Base-by-base conservation (phyloP, 75 land plant genomes). In the Ceratopteris richardii region DNA sequence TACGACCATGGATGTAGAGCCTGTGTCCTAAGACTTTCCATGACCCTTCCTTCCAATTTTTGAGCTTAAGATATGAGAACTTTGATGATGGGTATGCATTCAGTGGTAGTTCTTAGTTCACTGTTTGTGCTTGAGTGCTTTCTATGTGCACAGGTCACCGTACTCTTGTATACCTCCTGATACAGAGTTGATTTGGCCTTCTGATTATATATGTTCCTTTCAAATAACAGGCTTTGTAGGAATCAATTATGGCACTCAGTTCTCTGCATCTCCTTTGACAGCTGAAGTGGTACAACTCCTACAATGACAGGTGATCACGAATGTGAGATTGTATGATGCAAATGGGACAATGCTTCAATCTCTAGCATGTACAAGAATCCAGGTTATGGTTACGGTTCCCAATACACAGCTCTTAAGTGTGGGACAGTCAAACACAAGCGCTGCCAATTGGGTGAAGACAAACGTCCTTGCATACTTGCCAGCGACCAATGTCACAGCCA, bases 321-420 rank as follows among this genome's bases (percentile, higher is more conserved):
- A 87, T 51, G 77, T 90, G 7, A 73, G 97, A 0, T 77, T 95
- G 55, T 90, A 78, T 67, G 86, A 90, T 67, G 66, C 92, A 7
- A 71, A 90, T 61, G 60, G 82, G 2, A 61, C 57, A 21, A 56
- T 84, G 25, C 87, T 95, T 57, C 55, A 55, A 42, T 86, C 99
- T 1, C 66, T 95, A 42, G 68, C 81, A 0, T 21, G 47, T 26
- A 75, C 92, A 29, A 59, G 70, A 57, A 82, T 95, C 40, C 66
- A 84, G 36, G 86, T 95, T 29, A 60, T 82, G 12, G 52, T 95
- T 30, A 75, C 88, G 21, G 62, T 90, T 0, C 87, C 87, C 51
- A 95, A 95, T 73, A 69, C 73, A 67, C 82, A 81, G 66, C 73
- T 95, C 9, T 63, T 86, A 55, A 82, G 74, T 2, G 61, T 95